phyloP scores from a whole-genome alignment of 345 rosid genomes.

The Eutrema yunnanense region DNA sequence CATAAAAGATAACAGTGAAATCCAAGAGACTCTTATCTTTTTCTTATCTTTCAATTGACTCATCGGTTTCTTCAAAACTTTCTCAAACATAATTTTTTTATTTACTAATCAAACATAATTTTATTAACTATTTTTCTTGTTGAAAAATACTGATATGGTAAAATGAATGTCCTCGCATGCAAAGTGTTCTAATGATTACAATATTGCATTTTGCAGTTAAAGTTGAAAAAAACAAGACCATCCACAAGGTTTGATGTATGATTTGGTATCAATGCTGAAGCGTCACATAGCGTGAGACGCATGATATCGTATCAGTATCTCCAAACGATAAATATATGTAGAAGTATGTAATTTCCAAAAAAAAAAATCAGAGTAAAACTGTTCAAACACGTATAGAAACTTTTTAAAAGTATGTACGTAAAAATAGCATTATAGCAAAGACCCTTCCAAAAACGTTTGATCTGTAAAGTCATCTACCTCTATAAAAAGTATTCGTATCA shows the following conservation, averaged over 20 bases:
- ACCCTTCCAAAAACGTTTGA: too few species aligned
- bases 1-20: background rate
- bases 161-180: background rate
- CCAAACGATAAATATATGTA: background rate
- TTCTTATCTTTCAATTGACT: background rate
- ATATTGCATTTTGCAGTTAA: background rate
- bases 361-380: background rate
- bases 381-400: background rate
- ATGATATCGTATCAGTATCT: background rate
- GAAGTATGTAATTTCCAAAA: too few species aligned
- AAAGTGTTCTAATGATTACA: background rate
- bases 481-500: too few species aligned
- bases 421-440: too few species aligned
- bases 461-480: too few species aligned
- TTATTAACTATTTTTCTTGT: background rate
- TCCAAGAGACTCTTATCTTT: background rate
- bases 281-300: background rate
- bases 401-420: background rate
- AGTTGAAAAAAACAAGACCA: background rate
- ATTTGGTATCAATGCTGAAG: background rate
- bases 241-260: background rate
- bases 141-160: background rate
- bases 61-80: background rate
- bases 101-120: background rate
- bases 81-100: background rate